Percentiles rank a stretch among this genome's conserved stretches.
These are phyloP conservation scores for Aspergillus spinulosporus DNA, from an alignment of 2,329 filamentous ascomycete species.

Conservation along the genomic window DNA sequence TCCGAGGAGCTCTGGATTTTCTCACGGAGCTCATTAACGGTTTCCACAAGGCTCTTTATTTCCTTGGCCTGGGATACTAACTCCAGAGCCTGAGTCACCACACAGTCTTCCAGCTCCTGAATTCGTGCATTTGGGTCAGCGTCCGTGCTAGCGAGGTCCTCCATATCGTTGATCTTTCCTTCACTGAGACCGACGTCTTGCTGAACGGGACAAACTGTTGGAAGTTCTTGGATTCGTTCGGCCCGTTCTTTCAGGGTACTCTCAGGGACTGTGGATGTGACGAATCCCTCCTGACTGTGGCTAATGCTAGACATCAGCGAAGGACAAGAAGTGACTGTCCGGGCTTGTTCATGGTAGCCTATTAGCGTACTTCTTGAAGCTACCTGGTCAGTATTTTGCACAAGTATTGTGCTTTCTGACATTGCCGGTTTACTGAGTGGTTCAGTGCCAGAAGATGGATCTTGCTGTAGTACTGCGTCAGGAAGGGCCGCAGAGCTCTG, in stretches of 20 bases:
- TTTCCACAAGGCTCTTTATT: neutral
- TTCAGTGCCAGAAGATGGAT: too few species aligned
- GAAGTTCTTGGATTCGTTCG: neutral
- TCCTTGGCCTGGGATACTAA: neutral
- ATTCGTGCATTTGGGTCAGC: neutral
- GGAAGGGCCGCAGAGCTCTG: too few species aligned
- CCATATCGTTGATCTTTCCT: neutral
- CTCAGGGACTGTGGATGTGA: too few species aligned
- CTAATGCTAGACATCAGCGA: too few species aligned
- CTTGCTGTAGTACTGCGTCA: too few species aligned
- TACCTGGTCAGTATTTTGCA: too few species aligned
- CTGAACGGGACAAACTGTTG: neutral
- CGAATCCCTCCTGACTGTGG: too few species aligned
- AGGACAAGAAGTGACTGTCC: too few species aligned
- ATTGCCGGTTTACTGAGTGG: too few species aligned
- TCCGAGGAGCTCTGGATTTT: neutral
- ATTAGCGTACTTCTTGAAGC: too few species aligned
- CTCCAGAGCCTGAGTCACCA: neutral
- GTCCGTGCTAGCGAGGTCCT: neutral
- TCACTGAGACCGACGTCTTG: neutral
- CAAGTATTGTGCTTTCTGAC: too few species aligned
- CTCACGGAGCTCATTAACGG: neutral
- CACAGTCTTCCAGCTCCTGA: neutral
- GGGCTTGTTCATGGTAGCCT: too few species aligned
- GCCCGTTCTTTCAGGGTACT: neutral